These are phyloP conservation scores for Globisporangium okanoganense DNA, from an alignment of 352 stramenopile genomes.

Conservation along the genomic window DNA sequence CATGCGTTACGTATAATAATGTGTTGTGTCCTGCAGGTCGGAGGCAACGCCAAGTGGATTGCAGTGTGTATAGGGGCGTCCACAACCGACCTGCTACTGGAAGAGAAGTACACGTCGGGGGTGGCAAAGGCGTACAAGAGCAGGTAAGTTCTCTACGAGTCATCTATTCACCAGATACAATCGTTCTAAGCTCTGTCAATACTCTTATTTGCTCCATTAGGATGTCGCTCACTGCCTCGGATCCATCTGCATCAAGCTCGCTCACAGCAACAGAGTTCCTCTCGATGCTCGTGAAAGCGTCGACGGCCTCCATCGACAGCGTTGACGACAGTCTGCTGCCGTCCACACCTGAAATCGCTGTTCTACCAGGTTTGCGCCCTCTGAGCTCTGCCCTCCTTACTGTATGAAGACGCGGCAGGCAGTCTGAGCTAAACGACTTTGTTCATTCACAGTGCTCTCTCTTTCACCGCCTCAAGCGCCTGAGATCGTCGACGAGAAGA, in stretches of 20 bases:
- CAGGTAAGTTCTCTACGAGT: slow-evolving; percentile 17
- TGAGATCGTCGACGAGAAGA: background rate
- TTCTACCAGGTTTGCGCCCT: slow-evolving; percentile 4
- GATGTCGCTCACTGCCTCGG: slow-evolving; percentile 22
- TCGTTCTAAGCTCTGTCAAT: background rate
- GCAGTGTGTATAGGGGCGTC: slow-evolving; percentile 58
- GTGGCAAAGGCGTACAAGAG: slow-evolving; percentile 63
- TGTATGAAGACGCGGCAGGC: background rate
- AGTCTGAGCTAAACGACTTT: background rate
- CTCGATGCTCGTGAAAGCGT: slow-evolving; percentile 21
- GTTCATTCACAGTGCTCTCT: background rate
- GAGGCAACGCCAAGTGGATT: slow-evolving; percentile 79
- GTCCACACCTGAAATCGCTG: background rate
- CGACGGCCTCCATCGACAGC: slow-evolving; percentile 1
- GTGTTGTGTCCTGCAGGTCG: slow-evolving; percentile 15
- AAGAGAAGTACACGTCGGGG: slow-evolving; percentile 62
- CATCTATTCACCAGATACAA: background rate
- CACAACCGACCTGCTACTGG: slow-evolving; percentile 35
- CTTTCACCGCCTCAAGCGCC: background rate
- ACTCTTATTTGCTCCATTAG: slow-evolving; percentile 19
- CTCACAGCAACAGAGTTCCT: slow-evolving; percentile 59
- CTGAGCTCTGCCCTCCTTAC: background rate
- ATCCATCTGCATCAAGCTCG: slow-evolving; percentile 7
- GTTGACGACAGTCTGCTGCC: slow-evolving; percentile 1
- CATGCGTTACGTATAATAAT: background rate